These are phyloP conservation scores for Biscutella auriculata DNA, from an alignment of 441 rosid species.

Conservation along the genomic window DNA sequence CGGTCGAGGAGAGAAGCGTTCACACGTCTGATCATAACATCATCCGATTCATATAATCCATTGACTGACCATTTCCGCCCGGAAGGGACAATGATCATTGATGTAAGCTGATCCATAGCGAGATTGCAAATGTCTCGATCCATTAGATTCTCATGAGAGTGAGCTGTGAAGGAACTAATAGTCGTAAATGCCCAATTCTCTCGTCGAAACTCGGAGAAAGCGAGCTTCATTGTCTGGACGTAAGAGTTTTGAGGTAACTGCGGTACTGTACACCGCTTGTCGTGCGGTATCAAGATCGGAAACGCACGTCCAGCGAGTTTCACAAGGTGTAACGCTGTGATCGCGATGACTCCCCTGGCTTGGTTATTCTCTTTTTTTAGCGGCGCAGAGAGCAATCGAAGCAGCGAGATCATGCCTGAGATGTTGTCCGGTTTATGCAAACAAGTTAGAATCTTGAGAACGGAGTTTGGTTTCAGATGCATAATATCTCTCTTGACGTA, in stretches of 20 bases:
- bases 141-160: slow-evolving; percentile 26
- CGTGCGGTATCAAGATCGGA: slow-evolving; percentile 34
- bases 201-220: slow-evolving; percentile 29
- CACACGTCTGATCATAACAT: slow-evolving; percentile 19
- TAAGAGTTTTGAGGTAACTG: slow-evolving; percentile 3
- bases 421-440: slow-evolving; percentile 35
- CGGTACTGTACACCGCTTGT: slow-evolving; percentile 11
- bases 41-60: slow-evolving; percentile 27
- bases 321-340: slow-evolving; percentile 30
- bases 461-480: slow-evolving; percentile 20
- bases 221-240: slow-evolving; percentile 25
- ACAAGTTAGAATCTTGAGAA: slow-evolving; percentile 34
- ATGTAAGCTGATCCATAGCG: slow-evolving; percentile 27
- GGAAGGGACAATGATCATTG: slow-evolving; percentile 34
- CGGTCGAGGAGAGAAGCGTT: slow-evolving; percentile 29
- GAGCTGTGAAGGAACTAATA: slow-evolving; percentile 25
- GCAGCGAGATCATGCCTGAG: slow-evolving; percentile 24
- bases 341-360: slow-evolving; percentile 18
- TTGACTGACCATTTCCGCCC: slow-evolving; percentile 32
- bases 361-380: slow-evolving; percentile 11
- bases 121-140: slow-evolving; percentile 38
- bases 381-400: slow-evolving; percentile 15
- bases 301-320: slow-evolving; percentile 28
- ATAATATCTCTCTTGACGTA: slow-evolving; percentile 28
- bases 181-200: slow-evolving; percentile 5